Conservation (phyloP, 148 eudicot species). For the Nyssa sinensis region DNA sequence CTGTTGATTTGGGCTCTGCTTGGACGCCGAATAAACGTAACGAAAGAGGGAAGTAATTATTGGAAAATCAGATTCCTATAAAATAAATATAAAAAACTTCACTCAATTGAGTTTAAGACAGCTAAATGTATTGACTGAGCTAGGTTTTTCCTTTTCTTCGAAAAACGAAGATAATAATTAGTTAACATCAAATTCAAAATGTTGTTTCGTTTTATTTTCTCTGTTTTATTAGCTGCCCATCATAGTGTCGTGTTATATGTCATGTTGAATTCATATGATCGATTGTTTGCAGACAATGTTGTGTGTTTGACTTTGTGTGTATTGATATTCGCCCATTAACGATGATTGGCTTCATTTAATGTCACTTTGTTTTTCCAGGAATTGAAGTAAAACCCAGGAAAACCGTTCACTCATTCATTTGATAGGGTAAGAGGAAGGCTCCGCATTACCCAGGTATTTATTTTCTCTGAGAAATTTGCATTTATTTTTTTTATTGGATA, state of each 20-base stretch:
- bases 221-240: not conserved
- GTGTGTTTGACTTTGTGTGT: not conserved
- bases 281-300: too few species aligned
- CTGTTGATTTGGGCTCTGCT: too few species aligned
- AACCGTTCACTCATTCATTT: conserved; percentile 48
- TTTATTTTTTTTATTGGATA: too few species aligned
- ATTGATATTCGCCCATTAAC: not conserved
- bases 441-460: conserved; percentile 68
- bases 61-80: not conserved
- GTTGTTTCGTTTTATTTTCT: too few species aligned
- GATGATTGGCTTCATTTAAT: not conserved
- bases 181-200: too few species aligned
- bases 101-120: not conserved
- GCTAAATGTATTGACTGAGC: not conserved
- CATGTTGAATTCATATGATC: too few species aligned
- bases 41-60: not conserved
- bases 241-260: not conserved
- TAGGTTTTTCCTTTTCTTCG: not conserved
- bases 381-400: conserved; percentile 72
- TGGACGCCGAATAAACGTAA: not conserved
- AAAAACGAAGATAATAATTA: too few species aligned
- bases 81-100: not conserved
- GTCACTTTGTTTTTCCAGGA: conserved; percentile 37
- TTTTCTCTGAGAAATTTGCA: not conserved
- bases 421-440: conserved; percentile 47